Evolutionary conservation across 2,329 filamentous ascomycete species (phyloP), one percentile per base, ranked within the genome.

Genomic region (Pseudogymnoascus sp.): DNA sequence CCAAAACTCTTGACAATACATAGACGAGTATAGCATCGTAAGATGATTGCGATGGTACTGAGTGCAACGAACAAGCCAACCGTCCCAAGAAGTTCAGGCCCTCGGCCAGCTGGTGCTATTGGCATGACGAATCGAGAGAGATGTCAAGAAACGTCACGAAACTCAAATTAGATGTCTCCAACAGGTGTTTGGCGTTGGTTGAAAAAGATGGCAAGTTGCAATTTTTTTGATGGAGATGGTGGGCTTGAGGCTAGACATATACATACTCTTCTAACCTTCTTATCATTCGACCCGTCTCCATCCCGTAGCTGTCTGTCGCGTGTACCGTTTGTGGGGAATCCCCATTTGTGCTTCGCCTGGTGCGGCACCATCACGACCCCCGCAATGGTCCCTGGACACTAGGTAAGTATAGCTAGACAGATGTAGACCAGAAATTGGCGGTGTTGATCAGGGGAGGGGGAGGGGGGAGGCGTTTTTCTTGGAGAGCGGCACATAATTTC

Each of bases 21-120:
- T 8, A 66, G 47, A n/a, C 70, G 64, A 15, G 70, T 68, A 61
- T 71, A 71, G 41, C 68, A 64, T 59, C 70, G 67, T 35, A 72
- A 62, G 11, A 53, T 30, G 20, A 70, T 64, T 7, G 66, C 60
- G 37, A 70, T 53, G 11, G 72, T 70, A 6, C 69, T 70, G 7
- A 77, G 47, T 4, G 72, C 60, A 14, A 77, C 39, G 50, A 78
- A 75, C 3, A 71, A 64, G 59, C 67, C 64, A 22, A 53, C 50
- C 18, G 41, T 58, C n/a, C 2, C 62, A 9, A 43, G 37, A 2
- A 62, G 61, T 36, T 63, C 39, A 20, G 47, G 60, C 14, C 62
- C 62, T 64, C 68, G 64, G 25, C 36, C 63, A 22, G 53, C 60
- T n/a, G 58, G 39, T 22, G 58, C 30, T 18, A 61, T 58, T 7